Base-by-base conservation (phyloP, 177 flowering plant species). In the Vitis hybrid region DNA sequence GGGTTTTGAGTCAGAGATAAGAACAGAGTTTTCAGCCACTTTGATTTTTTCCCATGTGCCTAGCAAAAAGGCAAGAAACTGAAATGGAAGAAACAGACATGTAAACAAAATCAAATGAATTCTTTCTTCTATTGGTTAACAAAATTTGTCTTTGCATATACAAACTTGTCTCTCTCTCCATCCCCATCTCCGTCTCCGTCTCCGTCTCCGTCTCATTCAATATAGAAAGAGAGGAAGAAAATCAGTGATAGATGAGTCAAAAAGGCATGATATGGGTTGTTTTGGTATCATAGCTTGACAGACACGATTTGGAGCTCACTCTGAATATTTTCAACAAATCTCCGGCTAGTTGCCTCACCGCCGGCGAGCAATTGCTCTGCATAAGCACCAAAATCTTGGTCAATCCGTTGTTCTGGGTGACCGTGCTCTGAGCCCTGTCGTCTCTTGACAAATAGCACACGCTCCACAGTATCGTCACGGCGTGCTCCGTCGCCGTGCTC, bases 211-310 rank as follows among this genome's bases (percentile, higher is more conserved):
- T 62, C 57, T 51, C 14, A 15, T 62, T 12, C 13, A 15, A 3
- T 12, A 24, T 13, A 57, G 47, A 64, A 64, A 71, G 47, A 65
- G 69, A 65, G 59, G 57, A n/a, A 59, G 54, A 7, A 68, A 61
- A 17, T 59, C 71, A 58, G 7, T 33, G 20, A 28, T 10, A 9
- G 19, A 64, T 14, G 4, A 12, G 11, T 87, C 84, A 92, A 69
- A 86, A 94, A 28, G 97, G 97, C 94, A 90, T 94, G 67, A 94
- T 92, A 67, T 94, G 97, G 18, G 90, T 88, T n/a, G 95, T 85
- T 51, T 94, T 88, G 1, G 96, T 91, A 62, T 92, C 95, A 66
- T 94, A 94, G 59, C 87, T 71, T 1, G 89, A 80, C 7, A 92
- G 75, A 63, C 88, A 79, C 1, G 90, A 82, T 79, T 88, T 88